Evolutionary conservation across 2,329 filamentous ascomycete genomes (phyloP).

Genomic region (Coniochaeta sp.): DNA sequence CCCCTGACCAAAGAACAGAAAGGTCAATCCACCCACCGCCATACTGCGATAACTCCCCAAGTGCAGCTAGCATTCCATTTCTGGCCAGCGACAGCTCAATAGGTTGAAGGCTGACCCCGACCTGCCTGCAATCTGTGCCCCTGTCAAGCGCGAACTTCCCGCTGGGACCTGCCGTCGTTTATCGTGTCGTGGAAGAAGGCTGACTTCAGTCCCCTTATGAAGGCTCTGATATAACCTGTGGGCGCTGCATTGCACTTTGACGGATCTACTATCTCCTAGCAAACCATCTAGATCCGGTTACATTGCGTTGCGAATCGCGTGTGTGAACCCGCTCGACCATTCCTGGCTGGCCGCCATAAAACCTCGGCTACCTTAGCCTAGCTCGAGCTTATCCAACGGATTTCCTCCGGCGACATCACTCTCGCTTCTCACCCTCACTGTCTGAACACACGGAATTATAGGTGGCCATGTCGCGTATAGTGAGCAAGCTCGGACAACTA

Average conservation of each 20-base stretch:
- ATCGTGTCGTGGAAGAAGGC: no score
- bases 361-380: background rate
- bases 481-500: background rate
- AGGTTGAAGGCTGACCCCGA: background rate
- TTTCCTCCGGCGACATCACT: background rate
- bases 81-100: background rate
- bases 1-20: background rate
- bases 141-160: background rate
- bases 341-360: background rate
- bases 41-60: background rate
- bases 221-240: background rate
- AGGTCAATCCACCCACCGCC: no score
- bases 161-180: background rate
- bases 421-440: background rate
- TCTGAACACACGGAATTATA: background rate
- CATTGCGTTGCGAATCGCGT: background rate
- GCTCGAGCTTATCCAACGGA: background rate
- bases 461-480: background rate
- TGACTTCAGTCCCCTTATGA: background rate
- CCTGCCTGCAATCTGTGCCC: background rate
- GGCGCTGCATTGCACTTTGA: background rate
- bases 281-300: background rate
- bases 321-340: background rate
- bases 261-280: background rate
- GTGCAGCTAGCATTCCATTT: background rate